Percentiles rank a stretch among this genome's conserved stretches.
Evolutionary conservation across 1,284 basidiomycete genomes (phyloP).

Genomic region (Ceratobasidium sp.): DNA sequence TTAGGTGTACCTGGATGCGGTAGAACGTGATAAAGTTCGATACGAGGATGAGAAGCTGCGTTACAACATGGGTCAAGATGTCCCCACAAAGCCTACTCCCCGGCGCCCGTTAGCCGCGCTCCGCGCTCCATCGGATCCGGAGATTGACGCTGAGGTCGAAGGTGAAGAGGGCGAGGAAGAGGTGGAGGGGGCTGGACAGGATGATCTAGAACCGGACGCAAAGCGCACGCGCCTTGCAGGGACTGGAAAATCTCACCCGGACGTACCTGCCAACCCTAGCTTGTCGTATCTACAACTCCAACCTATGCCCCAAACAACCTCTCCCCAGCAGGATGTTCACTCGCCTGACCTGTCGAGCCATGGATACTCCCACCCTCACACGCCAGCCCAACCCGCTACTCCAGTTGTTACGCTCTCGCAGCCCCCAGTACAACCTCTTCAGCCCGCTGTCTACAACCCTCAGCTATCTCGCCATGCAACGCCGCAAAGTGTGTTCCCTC

Average conservation of each 20-base stretch:
- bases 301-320: neutral
- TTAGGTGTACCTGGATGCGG: slow-evolving; percentile 58
- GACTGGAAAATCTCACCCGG: neutral
- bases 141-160: slow-evolving; percentile 48
- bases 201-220: slow-evolving; percentile 48
- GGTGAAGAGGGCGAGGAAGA: slow-evolving; percentile 47
- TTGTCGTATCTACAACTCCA: slow-evolving; percentile 11
- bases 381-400: neutral
- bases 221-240: slow-evolving; percentile 43
- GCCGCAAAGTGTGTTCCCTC: neutral
- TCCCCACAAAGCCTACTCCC: slow-evolving; percentile 21
- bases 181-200: slow-evolving; percentile 45
- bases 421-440: neutral
- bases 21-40: slow-evolving; percentile 54
- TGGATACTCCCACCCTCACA: neutral
- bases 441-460: neutral
- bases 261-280: slow-evolving; percentile 52
- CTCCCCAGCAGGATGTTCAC: neutral
- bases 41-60: slow-evolving; percentile 57
- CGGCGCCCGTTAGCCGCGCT: slow-evolving; percentile 16
- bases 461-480: neutral
- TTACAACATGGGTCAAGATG: slow-evolving; percentile 55
- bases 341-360: neutral
- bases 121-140: slow-evolving; percentile 29
- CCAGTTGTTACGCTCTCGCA: neutral